phyloP scores from a whole-genome alignment of 345 rosid genomes.

The Syzygium aromaticum region DNA sequence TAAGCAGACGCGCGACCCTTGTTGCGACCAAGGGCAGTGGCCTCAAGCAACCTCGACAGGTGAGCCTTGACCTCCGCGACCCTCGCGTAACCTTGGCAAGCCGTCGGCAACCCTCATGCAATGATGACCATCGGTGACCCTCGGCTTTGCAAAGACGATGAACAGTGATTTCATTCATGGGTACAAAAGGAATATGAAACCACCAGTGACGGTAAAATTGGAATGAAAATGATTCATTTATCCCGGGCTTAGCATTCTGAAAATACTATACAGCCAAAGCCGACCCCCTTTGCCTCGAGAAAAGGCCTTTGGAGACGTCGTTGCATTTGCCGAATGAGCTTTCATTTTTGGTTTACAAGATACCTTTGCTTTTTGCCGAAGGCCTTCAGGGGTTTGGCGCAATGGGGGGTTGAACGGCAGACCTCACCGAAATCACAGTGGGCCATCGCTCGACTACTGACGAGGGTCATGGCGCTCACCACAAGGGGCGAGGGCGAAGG shows the following conservation, averaged over 20 bases:
- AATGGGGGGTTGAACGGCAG: no score
- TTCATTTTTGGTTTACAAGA: neutral
- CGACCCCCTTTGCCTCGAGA: neutral
- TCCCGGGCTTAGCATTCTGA: no score
- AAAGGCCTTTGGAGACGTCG: neutral
- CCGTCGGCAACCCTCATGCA: accelerated
- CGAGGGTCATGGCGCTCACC: no score
- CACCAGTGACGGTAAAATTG: neutral
- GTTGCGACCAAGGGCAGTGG: no score
- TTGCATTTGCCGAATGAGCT: neutral
- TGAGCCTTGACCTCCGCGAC: neutral
- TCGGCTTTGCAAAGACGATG: neutral
- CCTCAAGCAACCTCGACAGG: accelerated
- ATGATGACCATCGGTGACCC: neutral
- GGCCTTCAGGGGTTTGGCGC: no score
- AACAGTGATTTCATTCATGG: neutral
- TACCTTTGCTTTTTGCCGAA: neutral
- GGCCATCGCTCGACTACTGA: no score
- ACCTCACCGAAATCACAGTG: no score
- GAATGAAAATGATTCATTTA: no score
- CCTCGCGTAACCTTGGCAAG: neutral
- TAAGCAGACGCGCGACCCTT: accelerated
- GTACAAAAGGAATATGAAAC: neutral
- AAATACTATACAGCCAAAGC: neutral
- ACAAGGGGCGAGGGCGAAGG: no score